phyloP scores from a whole-genome alignment of 345 rosid species.

The Viola odorata region DNA sequence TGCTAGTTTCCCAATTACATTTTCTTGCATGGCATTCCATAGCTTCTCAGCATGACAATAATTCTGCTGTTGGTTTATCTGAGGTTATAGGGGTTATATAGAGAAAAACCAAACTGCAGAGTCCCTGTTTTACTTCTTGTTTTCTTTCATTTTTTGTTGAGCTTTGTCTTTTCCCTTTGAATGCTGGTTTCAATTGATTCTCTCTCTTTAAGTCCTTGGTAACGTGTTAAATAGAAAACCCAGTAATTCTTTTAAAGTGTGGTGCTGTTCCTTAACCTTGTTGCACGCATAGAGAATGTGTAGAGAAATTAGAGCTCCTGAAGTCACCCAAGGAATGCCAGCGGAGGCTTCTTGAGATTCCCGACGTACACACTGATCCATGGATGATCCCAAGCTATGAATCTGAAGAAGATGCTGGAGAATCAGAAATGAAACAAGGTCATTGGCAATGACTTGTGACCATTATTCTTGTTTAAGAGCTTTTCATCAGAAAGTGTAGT shows the following conservation, averaged over 20 bases:
- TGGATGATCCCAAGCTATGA: constrained; percentile 44
- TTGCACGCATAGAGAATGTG: constrained; percentile 75
- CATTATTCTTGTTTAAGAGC: not conserved
- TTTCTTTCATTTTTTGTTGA: too few species aligned
- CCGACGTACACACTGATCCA: constrained; percentile 60
- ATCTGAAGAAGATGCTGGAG: constrained; percentile 43
- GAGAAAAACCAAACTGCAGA: too few species aligned
- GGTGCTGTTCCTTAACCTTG: constrained; percentile 48
- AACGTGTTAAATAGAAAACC: too few species aligned
- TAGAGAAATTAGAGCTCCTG: constrained; percentile 74
- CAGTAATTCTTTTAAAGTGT: constrained; percentile 7
- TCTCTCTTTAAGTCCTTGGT: not conserved
- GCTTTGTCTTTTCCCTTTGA: too few species aligned
- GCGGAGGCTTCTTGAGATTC: constrained; percentile 57
- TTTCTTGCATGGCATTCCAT: too few species aligned
- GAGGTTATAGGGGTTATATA: too few species aligned
- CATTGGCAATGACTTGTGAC: constrained; percentile 9
- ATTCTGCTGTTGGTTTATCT: too few species aligned
- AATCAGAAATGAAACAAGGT: constrained; percentile 52
- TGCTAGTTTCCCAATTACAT: too few species aligned
- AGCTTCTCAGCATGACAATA: too few species aligned
- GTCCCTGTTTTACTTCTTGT: too few species aligned
- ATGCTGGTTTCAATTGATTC: not conserved
- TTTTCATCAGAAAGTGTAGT: constrained; percentile 11
- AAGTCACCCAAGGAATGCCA: constrained; percentile 63